Conservation (phyloP, 352 stramenopile species). For the Pythium folliculosum region DNA sequence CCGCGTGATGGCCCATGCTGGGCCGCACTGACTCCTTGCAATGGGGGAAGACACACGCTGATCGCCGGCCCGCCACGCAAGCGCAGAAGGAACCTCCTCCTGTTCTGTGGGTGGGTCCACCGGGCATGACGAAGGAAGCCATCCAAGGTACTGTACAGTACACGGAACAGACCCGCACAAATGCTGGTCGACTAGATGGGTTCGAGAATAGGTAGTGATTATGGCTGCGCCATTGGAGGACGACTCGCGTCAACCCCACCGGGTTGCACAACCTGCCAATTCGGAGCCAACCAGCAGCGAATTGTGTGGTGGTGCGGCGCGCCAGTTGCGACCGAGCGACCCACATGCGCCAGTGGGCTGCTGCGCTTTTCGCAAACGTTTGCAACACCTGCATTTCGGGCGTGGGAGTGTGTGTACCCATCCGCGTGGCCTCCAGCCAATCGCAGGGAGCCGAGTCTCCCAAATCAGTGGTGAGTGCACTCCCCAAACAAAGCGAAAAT, state of each 20-base stretch:
- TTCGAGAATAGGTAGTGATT: not conserved
- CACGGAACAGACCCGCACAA: not conserved
- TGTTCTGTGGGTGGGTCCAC: not conserved
- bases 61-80: too few species aligned
- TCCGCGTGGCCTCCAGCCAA: slow-evolving; percentile 7
- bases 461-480: slow-evolving; percentile 8
- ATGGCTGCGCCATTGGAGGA: not conserved
- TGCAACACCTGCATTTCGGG: slow-evolving; percentile 8
- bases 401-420: slow-evolving; percentile 15
- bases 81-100: too few species aligned
- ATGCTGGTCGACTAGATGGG: slow-evolving; percentile 10
- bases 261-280: not conserved
- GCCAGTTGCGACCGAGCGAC: not conserved
- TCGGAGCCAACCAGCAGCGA: not conserved
- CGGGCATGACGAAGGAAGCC: not conserved
- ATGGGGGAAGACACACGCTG: not conserved
- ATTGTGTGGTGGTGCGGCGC: not conserved
- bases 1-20: not conserved
- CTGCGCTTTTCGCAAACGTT: slow-evolving; percentile 19
- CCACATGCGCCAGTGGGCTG: slow-evolving; percentile 22
- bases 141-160: not conserved
- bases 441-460: not conserved
- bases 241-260: not conserved
- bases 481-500: slow-evolving; percentile 11
- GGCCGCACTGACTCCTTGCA: slow-evolving; percentile 5